phyloP scores from a whole-genome alignment of 768 basidiomycete species.

The Suillus occidentalis region DNA sequence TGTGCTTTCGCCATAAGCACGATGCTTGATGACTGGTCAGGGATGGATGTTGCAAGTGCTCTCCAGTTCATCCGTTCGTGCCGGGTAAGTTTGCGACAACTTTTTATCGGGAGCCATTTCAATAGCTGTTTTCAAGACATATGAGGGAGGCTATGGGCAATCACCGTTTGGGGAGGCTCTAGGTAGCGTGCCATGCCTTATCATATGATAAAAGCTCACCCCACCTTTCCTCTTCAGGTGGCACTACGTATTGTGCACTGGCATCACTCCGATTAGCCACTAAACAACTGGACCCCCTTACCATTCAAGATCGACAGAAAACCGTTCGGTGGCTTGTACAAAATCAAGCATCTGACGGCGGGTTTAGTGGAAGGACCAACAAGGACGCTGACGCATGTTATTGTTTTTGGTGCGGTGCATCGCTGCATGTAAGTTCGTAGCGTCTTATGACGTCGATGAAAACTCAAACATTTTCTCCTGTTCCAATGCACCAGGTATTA shows the following conservation, averaged over 20 bases:
- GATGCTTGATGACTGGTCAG: conserved; percentile 80
- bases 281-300: conserved; percentile 28
- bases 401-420: conserved; percentile 92
- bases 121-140: conserved; percentile 44
- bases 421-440: conserved; percentile 59
- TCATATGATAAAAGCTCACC: neutral
- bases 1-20: conserved; percentile 83
- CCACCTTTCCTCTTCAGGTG: conserved; percentile 50
- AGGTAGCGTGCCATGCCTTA: conserved; percentile 40
- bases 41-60: conserved; percentile 61
- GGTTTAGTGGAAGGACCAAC: conserved; percentile 85
- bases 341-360: conserved; percentile 66
- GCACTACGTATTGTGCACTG: conserved; percentile 90
- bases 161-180: conserved; percentile 80
- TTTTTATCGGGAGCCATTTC: neutral
- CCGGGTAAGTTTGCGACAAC: conserved; percentile 49
- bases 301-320: conserved; percentile 40
- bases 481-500: conserved; percentile 55
- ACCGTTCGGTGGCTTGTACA: conserved; percentile 79
- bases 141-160: conserved; percentile 93
- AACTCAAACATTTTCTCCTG: neutral
- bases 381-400: conserved; percentile 94
- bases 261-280: conserved; percentile 66
- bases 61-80: conserved; percentile 68
- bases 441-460: neutral